Conservation (phyloP, 768 basidiomycete species). For the Naematelia aurantialba region DNA sequence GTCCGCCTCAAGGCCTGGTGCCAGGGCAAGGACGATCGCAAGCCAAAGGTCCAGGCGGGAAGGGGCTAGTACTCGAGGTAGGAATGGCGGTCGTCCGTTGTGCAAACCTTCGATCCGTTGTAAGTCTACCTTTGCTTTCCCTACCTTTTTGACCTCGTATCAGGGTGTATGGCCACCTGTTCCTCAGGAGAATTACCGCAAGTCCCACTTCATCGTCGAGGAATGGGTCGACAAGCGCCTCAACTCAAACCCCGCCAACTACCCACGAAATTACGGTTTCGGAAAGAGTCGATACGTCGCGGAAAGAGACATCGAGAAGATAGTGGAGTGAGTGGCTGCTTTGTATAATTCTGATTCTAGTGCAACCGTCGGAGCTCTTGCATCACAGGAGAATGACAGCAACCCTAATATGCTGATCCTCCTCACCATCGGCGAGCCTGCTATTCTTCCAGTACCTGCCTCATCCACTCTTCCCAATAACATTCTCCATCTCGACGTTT, state of each 20-base stretch:
- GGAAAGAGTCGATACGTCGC: slow-evolving; percentile 42
- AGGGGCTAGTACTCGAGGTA: slow-evolving; percentile 44
- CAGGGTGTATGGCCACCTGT: slow-evolving; percentile 48
- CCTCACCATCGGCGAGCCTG: slow-evolving; percentile 38
- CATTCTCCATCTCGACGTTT: slow-evolving; percentile 44
- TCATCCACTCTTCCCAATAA: slow-evolving; percentile 44
- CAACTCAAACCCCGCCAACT: slow-evolving; percentile 41
- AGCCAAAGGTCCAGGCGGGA: slow-evolving; percentile 20
- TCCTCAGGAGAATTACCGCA: slow-evolving; percentile 48
- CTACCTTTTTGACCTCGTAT: not conserved
- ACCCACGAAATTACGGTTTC: slow-evolving; percentile 45
- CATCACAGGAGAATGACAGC: slow-evolving; percentile 43
- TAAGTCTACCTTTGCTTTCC: slow-evolving; percentile 19
- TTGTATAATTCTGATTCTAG: slow-evolving; percentile 10
- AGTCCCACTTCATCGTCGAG: slow-evolving; percentile 44
- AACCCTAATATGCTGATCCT: slow-evolving; percentile 45
- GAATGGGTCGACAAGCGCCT: slow-evolving; percentile 50
- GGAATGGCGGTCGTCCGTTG: slow-evolving; percentile 45
- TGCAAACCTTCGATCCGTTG: slow-evolving; percentile 46
- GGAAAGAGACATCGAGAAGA: slow-evolving; percentile 40
- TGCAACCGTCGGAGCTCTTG: slow-evolving; percentile 42
- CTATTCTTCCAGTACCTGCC: slow-evolving; percentile 31
- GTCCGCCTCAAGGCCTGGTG: slow-evolving; percentile 27
- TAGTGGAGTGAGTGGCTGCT: slow-evolving; percentile 39
- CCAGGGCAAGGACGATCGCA: slow-evolving; percentile 37